Evolutionary conservation across 2,329 filamentous ascomycete genomes (phyloP).

Genomic region (Aspergillus sp.): DNA sequence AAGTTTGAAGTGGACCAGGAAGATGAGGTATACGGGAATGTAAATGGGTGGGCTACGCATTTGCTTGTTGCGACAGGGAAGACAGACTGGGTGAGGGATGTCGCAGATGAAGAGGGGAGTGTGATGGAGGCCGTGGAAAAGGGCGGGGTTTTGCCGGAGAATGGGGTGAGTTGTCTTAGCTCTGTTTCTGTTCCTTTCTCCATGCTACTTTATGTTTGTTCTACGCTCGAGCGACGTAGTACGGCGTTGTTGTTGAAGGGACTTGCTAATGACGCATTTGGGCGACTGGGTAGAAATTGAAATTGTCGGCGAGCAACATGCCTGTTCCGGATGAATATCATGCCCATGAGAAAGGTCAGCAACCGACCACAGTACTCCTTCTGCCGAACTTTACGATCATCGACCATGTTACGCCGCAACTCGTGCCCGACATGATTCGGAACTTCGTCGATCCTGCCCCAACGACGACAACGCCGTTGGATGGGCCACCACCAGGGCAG

Average conservation of each 20-base stretch:
- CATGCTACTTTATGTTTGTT: not conserved
- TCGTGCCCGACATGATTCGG: slow-evolving; percentile 69
- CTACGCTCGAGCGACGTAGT: not conserved
- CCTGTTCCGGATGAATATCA: slow-evolving; percentile 69
- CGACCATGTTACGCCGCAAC: slow-evolving; percentile 76
- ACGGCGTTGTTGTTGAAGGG: not conserved
- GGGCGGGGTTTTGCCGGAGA: slow-evolving; percentile 40
- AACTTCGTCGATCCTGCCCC: slow-evolving; percentile 67
- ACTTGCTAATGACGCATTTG: slow-evolving; percentile 6
- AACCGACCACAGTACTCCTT: slow-evolving; percentile 77
- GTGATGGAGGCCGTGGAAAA: slow-evolving; percentile 73
- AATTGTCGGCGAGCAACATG: slow-evolving; percentile 91
- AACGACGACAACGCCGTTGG: slow-evolving; percentile 71
- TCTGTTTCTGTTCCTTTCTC: not conserved
- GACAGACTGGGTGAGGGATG: slow-evolving; percentile 88
- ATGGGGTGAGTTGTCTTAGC: slow-evolving; percentile 38
- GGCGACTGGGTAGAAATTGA: slow-evolving; percentile 63
- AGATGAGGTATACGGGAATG: slow-evolving; percentile 78
- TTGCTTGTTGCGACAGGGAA: slow-evolving; percentile 93
- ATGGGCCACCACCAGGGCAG: not conserved
- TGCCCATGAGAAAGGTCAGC: slow-evolving; percentile 53
- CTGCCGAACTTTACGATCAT: slow-evolving; percentile 82
- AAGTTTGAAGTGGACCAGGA: slow-evolving; percentile 70
- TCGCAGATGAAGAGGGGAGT: slow-evolving; percentile 81
- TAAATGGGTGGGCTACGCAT: slow-evolving; percentile 88